Evolutionary conservation across 176 grass and related monocot genomes (phyloP), one percentile per base, ranked within the genome.

Genomic region (Oryza officinalis): DNA sequence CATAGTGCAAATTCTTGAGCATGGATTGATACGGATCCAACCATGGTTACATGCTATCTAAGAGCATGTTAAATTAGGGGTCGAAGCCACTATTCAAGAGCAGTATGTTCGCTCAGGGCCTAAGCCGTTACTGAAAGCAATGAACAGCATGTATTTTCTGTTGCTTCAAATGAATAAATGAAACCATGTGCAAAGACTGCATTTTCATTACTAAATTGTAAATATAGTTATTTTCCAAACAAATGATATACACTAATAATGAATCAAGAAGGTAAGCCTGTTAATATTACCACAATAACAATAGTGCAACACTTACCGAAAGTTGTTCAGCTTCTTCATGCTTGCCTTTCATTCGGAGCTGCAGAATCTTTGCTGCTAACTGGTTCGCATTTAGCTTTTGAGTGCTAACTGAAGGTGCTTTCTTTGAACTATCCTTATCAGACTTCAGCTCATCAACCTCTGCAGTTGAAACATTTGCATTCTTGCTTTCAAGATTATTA

Each of bases 321-420:
- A 99, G 89, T 86, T 88, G 76, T 65, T 95, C 91, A 66, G 96
- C 96, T 85, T 98, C 93, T 80, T 90, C 83, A 78, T 90, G 78
- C 83, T 94, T 94, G 63, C 96, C 96, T 93, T 94, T 98, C 91
- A 98, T 93, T 67, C 87, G 87, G 75, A 95, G 91, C 78, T 94
- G 93, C 73, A 99, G 86, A 80, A 99, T 72, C 60, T 99, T 95
- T 59, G 93, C 93, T 75, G 93, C 93, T 79, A 99, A 65, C 60
- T 99, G 93, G 86, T 99, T 99, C 79, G 91, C 87, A 87, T 85
- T 99, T 82, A 95, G 63, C 28, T 74, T 91, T 81, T 92, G 91
- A 66, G 63, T 70, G 69, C 83, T 86, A 27, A 10, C 27, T 70
- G 59, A 80, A 60, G 54, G 73, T 65, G 23, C 47, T 87, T 83